Percentiles rank a stretch among this genome's conserved stretches.
Evolutionary conservation across 495 filamentous ascomycete species (phyloP).

Genomic region (Aspergillus steynii): DNA sequence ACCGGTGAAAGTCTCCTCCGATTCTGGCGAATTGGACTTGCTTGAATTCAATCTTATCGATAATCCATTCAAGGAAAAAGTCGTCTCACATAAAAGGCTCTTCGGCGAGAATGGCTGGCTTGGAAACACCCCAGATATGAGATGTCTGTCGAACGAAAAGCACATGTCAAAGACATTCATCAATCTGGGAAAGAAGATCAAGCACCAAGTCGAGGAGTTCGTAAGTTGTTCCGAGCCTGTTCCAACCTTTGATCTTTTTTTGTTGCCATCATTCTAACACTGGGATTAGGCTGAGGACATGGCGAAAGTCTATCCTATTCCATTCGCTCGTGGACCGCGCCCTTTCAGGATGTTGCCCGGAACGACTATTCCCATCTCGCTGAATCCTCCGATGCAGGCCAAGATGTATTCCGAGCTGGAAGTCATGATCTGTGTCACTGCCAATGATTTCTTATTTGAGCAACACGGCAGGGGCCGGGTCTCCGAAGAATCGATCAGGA

Average conservation of each 20-base stretch:
- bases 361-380: constrained; percentile 42
- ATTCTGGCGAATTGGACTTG: background rate
- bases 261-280: constrained; percentile 7
- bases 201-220: constrained; percentile 45
- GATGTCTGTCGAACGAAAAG: constrained; percentile 23
- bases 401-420: constrained; percentile 57
- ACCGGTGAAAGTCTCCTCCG: constrained; percentile 1
- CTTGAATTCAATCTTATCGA: constrained; percentile 10
- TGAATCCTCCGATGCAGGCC: constrained; percentile 46
- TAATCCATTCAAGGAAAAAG: constrained; percentile 1
- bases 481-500: constrained; percentile 47
- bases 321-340: constrained; percentile 12
- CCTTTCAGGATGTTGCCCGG: constrained; percentile 18
- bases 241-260: background rate
- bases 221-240: constrained; percentile 29
- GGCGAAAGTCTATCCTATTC: constrained; percentile 20
- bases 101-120: constrained; percentile 57
- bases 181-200: constrained; percentile 44
- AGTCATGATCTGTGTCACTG: constrained; percentile 51
- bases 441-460: constrained; percentile 50
- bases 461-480: constrained; percentile 49
- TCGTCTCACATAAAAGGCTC: constrained; percentile 45
- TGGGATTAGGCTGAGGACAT: constrained; percentile 21
- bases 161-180: constrained; percentile 40
- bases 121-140: constrained; percentile 36